phyloP scores from a whole-genome alignment of 1,284 basidiomycete genomes.

The Agroathelia rolfsii region DNA sequence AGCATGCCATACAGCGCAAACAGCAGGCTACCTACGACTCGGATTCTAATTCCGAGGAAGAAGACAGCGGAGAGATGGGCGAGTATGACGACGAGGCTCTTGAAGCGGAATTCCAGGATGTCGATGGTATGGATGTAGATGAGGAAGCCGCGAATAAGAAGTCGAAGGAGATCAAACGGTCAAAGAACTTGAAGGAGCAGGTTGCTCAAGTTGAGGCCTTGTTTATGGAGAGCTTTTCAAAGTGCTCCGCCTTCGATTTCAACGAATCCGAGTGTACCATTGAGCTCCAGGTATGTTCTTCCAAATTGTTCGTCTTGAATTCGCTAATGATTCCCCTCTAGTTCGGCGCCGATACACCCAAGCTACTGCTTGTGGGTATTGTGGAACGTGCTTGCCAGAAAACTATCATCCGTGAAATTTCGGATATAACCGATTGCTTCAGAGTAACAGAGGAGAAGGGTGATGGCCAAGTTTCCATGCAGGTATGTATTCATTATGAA shows the following conservation, averaged over 20 bases:
- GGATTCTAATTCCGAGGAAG: conserved; percentile 51
- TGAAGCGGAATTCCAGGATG: conserved; percentile 61
- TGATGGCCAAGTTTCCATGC: conserved; percentile 36
- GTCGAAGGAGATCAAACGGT: conserved; percentile 24
- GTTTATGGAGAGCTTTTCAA: conserved; percentile 44
- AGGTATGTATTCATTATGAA: conserved; percentile 29
- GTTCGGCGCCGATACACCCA: conserved; percentile 71
- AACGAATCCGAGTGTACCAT: conserved; percentile 67
- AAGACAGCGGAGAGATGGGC: conserved; percentile 40
- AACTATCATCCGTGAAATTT: conserved; percentile 82
- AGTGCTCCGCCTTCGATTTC: conserved; percentile 71
- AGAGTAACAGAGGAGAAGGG: conserved; percentile 50
- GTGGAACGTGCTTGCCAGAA: conserved; percentile 79
- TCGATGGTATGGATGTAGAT: conserved; percentile 31
- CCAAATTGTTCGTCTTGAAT: conserved; percentile 2
- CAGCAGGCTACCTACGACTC: conserved; percentile 69
- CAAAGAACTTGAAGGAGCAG: conserved; percentile 29
- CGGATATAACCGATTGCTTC: conserved; percentile 79
- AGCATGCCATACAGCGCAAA: conserved; percentile 55
- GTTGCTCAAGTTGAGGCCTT: conserved; percentile 35
- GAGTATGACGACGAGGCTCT: conserved; percentile 54
- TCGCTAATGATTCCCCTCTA: conserved; percentile 18
- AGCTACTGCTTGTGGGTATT: conserved; percentile 86
- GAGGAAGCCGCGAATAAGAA: conserved; percentile 24
- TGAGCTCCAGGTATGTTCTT: conserved; percentile 57